Conservation (phyloP, 768 basidiomycete species). For the Kwoniella bestiolae region DNA sequence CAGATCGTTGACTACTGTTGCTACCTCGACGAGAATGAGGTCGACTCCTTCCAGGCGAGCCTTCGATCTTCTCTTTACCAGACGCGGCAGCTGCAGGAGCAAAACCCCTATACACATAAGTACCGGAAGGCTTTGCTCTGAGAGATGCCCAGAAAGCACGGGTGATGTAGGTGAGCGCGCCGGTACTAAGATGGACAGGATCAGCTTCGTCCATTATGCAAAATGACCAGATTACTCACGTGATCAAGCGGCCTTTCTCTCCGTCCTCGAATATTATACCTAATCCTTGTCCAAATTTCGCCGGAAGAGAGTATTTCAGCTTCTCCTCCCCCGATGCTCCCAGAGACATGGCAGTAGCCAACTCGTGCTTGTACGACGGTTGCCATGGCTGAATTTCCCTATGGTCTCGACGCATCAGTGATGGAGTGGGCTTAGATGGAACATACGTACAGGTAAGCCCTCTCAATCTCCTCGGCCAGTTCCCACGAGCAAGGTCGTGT, state of each 20-base stretch:
- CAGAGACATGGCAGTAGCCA: constrained; percentile 57
- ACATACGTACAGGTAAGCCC: constrained; percentile 54
- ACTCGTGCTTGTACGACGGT: constrained; percentile 59
- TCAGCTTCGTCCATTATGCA: background rate
- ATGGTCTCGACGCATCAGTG: constrained; percentile 14
- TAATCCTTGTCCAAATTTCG: constrained; percentile 44
- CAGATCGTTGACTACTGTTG: constrained; percentile 30
- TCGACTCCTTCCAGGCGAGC: constrained; percentile 23
- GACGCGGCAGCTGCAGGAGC: constrained; percentile 48
- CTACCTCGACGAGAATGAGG: constrained; percentile 47
- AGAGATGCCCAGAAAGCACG: constrained; percentile 55
- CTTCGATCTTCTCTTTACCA: constrained; percentile 30
- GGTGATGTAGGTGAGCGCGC: constrained; percentile 51
- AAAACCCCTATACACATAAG: constrained; percentile 59
- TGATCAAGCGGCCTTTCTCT: constrained; percentile 55
- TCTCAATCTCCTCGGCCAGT: constrained; percentile 58
- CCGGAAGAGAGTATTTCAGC: constrained; percentile 55
- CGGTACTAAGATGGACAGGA: constrained; percentile 48
- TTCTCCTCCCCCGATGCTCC: constrained; percentile 59
- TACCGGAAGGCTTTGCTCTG: constrained; percentile 53
- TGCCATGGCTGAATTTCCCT: constrained; percentile 58
- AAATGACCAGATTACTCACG: constrained; percentile 41
- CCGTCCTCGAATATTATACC: constrained; percentile 59
- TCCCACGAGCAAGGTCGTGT: constrained; percentile 58
- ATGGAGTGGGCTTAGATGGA: background rate